Evolutionary conservation across 345 rosid genomes (phyloP).

Genomic region (Melaleuca quinquenervia): DNA sequence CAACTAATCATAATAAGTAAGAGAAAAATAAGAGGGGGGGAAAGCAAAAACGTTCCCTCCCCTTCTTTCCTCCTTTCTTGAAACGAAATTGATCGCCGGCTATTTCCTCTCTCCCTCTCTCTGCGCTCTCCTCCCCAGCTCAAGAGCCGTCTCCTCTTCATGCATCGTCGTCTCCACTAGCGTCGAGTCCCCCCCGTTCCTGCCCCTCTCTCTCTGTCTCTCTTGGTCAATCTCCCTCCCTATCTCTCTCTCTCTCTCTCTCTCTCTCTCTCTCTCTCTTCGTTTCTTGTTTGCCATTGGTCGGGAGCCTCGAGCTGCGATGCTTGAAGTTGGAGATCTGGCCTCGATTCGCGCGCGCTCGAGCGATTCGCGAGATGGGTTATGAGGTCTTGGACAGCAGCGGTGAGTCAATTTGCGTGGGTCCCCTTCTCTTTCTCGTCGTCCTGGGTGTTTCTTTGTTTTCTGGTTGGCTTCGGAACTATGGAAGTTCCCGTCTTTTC

Average conservation of each 20-base stretch:
- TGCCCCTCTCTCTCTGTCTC: too few relatives aligned
- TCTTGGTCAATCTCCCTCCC: too few relatives aligned
- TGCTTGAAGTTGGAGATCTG: not conserved
- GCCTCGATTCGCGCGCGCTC: not conserved
- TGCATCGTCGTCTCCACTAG: too few relatives aligned
- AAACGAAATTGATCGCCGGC: not conserved
- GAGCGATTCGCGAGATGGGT: constrained; percentile 27
- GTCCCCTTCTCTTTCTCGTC: not conserved
- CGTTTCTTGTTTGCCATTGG: not conserved
- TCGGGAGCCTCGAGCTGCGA: not conserved
- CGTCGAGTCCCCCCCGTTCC: too few relatives aligned
- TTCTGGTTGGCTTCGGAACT: not conserved
- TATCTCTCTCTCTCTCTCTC: not conserved
- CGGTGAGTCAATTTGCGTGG: constrained; percentile 18
- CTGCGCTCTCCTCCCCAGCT: not conserved
- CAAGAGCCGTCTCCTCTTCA: not conserved
- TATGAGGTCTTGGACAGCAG: constrained; percentile 35
- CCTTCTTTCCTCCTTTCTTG: not conserved
- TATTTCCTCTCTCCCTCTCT: not conserved
- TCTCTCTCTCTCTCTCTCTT: not conserved
- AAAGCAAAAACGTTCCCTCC: not conserved
- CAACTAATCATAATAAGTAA: not conserved
- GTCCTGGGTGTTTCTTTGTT: not conserved
- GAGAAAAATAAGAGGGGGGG: not conserved
- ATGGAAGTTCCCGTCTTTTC: not conserved